Percentiles rank a stretch among this genome's conserved stretches.
Evolutionary conservation across 768 basidiomycete genomes (phyloP).

Genomic region (Leccinum ochraceum): DNA sequence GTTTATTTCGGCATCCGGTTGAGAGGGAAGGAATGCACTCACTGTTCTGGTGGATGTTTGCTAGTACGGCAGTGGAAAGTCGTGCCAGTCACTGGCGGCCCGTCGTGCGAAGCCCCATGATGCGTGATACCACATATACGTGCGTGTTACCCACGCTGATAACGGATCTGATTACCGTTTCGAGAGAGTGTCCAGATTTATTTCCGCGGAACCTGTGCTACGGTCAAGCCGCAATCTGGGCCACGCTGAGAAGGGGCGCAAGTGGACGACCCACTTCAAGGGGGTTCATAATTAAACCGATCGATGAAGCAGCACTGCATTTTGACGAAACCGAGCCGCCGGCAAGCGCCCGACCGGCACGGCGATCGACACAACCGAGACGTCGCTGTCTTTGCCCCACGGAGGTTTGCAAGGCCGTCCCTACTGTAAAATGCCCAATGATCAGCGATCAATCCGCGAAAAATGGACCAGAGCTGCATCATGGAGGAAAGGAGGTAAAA

Average conservation of each 20-base stretch:
- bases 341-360: constrained; percentile 6
- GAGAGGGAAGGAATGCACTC: background rate
- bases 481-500: background rate
- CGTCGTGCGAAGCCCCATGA: background rate
- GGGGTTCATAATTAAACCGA: background rate
- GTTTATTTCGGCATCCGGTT: background rate
- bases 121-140: background rate
- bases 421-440: background rate
- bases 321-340: background rate
- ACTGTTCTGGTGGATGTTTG: background rate
- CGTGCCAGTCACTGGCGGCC: background rate
- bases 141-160: background rate
- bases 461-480: no score
- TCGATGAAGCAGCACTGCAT: constrained; percentile 9
- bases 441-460: background rate
- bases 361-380: constrained; percentile 5
- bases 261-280: background rate
- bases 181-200: background rate
- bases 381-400: background rate
- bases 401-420: background rate
- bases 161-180: background rate
- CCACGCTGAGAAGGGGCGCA: background rate
- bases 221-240: background rate
- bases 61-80: background rate
- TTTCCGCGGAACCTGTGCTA: background rate